Conservation (phyloP, 2,329 filamentous ascomycete genomes). For the Delphinella strobiligena region DNA sequence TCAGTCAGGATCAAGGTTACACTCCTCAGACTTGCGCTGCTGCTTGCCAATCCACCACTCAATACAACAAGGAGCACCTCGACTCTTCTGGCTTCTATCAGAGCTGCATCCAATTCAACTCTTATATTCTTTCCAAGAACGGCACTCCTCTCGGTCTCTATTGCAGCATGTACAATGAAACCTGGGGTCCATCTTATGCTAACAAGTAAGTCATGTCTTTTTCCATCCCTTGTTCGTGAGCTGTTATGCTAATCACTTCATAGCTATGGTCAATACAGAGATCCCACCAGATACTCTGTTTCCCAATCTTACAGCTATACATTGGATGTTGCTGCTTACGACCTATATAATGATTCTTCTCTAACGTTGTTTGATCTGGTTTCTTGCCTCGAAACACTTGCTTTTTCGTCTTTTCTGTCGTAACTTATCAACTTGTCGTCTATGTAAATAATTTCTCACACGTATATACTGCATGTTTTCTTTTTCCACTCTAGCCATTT, state of each 20-base stretch:
- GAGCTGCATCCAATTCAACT: constrained; percentile 22
- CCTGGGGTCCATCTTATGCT: constrained; percentile 13
- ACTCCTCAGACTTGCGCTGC: constrained; percentile 14
- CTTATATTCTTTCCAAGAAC: constrained; percentile 28
- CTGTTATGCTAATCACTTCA: background rate
- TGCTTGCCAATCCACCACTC: constrained; percentile 14
- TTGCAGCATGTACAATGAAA: constrained; percentile 24
- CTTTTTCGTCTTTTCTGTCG: no score
- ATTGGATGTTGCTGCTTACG: background rate
- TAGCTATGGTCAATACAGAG: constrained; percentile 10
- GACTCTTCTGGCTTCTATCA: constrained; percentile 10
- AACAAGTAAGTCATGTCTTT: constrained; percentile 9
- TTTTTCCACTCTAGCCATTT: no score
- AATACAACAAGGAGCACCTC: constrained; percentile 16
- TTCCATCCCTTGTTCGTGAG: background rate
- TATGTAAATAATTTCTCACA: no score
- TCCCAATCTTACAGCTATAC: constrained; percentile 10
- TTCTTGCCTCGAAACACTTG: no score
- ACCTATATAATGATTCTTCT: no score
- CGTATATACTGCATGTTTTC: no score
- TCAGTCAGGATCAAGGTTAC: constrained; percentile 10
- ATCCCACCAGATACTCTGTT: constrained; percentile 8
- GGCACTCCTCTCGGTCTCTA: constrained; percentile 24
- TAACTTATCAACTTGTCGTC: no score
- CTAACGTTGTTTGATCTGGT: background rate